Percentiles rank a stretch among this genome's conserved stretches.
phyloP scores from a whole-genome alignment of 208 protist species.

The Leishmania mexicana region DNA sequence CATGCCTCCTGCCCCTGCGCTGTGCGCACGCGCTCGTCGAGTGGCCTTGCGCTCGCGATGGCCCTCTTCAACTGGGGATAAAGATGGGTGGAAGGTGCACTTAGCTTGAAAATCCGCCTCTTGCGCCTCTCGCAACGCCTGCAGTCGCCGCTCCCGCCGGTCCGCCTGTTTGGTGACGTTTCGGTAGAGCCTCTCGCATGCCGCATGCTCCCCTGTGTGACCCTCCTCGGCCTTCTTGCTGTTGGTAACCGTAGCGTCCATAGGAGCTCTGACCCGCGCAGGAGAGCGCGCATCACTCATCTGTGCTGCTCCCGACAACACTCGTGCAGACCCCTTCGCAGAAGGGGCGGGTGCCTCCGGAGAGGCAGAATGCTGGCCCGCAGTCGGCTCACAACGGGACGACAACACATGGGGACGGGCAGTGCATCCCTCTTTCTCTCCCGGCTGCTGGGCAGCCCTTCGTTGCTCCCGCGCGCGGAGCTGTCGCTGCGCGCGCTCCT shows the following conservation, averaged over 20 bases:
- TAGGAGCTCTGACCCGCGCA: not conserved
- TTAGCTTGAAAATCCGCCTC: conserved; percentile 16
- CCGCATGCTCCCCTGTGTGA: not conserved
- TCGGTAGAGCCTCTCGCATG: conserved; percentile 30
- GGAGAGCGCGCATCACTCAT: not conserved
- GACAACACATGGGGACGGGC: conserved; percentile 4
- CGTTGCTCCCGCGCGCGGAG: not conserved
- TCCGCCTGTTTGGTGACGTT: conserved; percentile 16
- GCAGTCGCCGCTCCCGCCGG: conserved; percentile 24
- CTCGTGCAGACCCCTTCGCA: not conserved
- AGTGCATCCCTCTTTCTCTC: conserved; percentile 13
- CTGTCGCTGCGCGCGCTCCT: conserved; percentile 19
- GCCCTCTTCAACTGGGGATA: not conserved
- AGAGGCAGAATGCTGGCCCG: not conserved
- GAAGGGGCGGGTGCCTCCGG: not conserved
- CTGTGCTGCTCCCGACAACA: not conserved
- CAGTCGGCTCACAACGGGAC: not conserved
- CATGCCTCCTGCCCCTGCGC: not conserved
- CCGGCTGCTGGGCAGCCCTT: not conserved
- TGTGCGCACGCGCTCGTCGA: not conserved
- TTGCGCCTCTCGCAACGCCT: conserved; percentile 12
- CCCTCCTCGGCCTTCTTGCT: not conserved
- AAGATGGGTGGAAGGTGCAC: conserved; percentile 33
- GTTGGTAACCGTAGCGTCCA: not conserved
- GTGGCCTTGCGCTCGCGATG: not conserved